Evolutionary conservation across 2,329 filamentous ascomycete species (phyloP).

Genomic region (Stagonosporopsis vannaccii): DNA sequence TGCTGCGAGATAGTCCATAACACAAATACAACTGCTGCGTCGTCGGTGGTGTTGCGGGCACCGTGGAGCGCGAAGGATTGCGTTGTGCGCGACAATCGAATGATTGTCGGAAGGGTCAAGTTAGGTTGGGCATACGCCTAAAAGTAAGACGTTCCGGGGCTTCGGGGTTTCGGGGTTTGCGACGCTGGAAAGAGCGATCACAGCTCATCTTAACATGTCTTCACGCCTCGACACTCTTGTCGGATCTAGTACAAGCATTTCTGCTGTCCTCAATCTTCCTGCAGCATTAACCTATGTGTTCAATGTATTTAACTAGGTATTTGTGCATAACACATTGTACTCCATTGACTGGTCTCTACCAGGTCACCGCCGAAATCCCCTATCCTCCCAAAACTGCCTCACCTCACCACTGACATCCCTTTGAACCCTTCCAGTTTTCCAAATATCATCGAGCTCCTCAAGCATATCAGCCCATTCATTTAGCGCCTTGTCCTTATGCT

Average conservation of each 20-base stretch:
- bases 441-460: conserved; percentile 29
- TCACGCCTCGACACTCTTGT: not conserved
- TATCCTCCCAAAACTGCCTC: conserved; percentile 29
- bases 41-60: not conserved
- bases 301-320: not conserved
- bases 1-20: too few species aligned
- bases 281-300: not conserved
- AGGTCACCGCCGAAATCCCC: conserved; percentile 4
- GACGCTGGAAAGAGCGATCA: not conserved
- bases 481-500: conserved; percentile 45
- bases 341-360: not conserved
- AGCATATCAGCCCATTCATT: conserved; percentile 42
- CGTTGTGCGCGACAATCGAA: too few species aligned
- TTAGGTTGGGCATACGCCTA: not conserved
- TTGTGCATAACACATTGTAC: not conserved
- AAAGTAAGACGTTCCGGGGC: too few species aligned
- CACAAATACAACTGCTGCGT: not conserved
- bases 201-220: conserved; percentile 1
- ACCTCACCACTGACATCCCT: conserved; percentile 37
- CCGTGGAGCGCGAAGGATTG: conserved; percentile 1
- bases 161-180: conserved; percentile 4
- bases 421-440: conserved; percentile 27
- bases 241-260: not conserved
- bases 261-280: not conserved
- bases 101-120: not conserved